These are phyloP conservation scores for Neolentinus lepideus DNA, from an alignment of 1,284 basidiomycete species.

Conservation along the genomic window DNA sequence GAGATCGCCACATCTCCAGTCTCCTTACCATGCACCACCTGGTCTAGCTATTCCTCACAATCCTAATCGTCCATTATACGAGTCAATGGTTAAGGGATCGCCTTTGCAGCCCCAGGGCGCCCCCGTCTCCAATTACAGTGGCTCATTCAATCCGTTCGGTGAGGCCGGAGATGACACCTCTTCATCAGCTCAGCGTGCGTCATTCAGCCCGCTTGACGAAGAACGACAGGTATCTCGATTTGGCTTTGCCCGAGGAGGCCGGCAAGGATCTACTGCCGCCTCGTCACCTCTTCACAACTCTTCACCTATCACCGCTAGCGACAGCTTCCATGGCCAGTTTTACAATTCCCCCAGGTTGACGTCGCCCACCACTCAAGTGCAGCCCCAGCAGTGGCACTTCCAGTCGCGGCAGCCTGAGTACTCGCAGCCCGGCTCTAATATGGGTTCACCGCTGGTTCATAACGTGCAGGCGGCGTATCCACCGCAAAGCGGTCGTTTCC, in stretches of 20 bases:
- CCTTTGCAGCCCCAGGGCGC: conserved; percentile 38
- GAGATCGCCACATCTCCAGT: conserved; percentile 26
- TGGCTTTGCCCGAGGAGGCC: conserved; percentile 75
- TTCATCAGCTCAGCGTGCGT: background rate
- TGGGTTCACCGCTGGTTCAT: conserved; percentile 40
- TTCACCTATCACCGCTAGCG: conserved; percentile 47
- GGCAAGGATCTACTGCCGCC: conserved; percentile 48
- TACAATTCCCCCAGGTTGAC: conserved; percentile 33
- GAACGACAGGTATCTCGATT: conserved; percentile 77
- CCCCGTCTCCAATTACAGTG: conserved; percentile 49
- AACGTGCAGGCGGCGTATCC: conserved; percentile 28
- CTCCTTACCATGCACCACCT: conserved; percentile 39
- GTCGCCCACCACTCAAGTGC: conserved; percentile 24
- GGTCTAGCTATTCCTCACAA: conserved; percentile 42
- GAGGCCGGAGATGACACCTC: conserved; percentile 31
- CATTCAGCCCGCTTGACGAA: conserved; percentile 39
- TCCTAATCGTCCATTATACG: conserved; percentile 43
- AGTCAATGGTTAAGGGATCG: conserved; percentile 35
- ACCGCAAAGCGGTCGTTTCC: conserved; percentile 37
- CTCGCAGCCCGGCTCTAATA: conserved; percentile 32
- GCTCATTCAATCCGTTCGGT: conserved; percentile 75
- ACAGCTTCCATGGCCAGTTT: conserved; percentile 36
- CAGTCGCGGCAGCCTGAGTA: conserved; percentile 36
- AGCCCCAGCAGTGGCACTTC: conserved; percentile 38
- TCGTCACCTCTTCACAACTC: conserved; percentile 58